A percentile compares a stretch with the other conserved stretches of the same genome.
Conservation (phyloP, 2,329 filamentous ascomycete species). For the Claviceps lovelessii region DNA sequence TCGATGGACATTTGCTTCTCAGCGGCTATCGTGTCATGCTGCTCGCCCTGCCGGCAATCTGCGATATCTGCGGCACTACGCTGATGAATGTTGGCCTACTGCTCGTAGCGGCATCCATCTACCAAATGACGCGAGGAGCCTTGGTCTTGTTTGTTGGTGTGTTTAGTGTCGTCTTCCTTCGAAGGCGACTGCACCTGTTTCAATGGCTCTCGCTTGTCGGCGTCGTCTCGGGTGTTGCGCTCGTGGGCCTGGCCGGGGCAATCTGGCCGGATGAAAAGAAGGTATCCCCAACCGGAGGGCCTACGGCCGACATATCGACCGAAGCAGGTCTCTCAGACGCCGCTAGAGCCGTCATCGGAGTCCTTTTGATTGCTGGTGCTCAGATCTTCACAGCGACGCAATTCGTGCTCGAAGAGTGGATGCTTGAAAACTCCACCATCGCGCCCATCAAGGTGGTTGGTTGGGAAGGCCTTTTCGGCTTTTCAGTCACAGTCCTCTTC, state of each 20-base stretch:
- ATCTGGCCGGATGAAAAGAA: slow-evolving; percentile 57
- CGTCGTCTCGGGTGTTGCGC: slow-evolving; percentile 73
- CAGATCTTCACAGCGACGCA: slow-evolving; percentile 96
- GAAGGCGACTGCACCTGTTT: slow-evolving; percentile 64
- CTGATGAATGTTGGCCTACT: slow-evolving; percentile 93
- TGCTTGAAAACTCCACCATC: slow-evolving; percentile 50
- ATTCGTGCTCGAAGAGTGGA: slow-evolving; percentile 90
- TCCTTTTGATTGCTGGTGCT: slow-evolving; percentile 79
- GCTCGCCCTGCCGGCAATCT: slow-evolving; percentile 74
- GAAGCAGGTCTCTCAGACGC: slow-evolving; percentile 24
- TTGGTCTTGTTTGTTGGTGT: slow-evolving; percentile 90
- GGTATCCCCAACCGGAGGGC: slow-evolving; percentile 15
- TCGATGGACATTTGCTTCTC: slow-evolving; percentile 44
- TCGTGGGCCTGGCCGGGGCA: slow-evolving; percentile 81
- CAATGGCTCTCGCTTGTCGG: slow-evolving; percentile 84
- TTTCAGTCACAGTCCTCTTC: slow-evolving; percentile 58
- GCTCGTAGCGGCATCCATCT: slow-evolving; percentile 90
- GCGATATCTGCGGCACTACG: slow-evolving; percentile 89
- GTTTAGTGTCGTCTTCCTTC: slow-evolving; percentile 85
- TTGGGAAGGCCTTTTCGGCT: slow-evolving; percentile 92
- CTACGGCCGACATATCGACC: slow-evolving; percentile 21
- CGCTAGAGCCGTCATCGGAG: slow-evolving; percentile 56
- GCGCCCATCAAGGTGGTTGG: slow-evolving; percentile 85
- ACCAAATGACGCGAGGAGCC: slow-evolving; percentile 95
- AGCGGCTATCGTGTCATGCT: slow-evolving; percentile 57